A percentile compares a stretch with the other conserved stretches of the same genome.
Conservation (phyloP, 441 rosid species). For the Corymbia calophylla region DNA sequence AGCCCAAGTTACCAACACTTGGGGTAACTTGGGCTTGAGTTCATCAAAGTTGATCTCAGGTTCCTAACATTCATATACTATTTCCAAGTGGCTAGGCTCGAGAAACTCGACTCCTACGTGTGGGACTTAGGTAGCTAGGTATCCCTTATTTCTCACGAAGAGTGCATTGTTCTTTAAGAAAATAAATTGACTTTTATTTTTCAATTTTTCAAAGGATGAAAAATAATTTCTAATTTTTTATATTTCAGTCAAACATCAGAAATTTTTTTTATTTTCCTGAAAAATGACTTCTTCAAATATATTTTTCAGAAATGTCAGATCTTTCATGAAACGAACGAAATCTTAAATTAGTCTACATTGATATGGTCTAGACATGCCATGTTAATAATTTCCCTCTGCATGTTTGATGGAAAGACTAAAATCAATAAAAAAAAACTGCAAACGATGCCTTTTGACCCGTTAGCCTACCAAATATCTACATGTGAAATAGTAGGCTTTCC, state of each 20-base stretch:
- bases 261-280: neutral
- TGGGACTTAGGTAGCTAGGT: fast-evolving
- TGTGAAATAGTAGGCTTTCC: neutral
- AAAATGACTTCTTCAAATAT: neutral
- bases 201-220: neutral
- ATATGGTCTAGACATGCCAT: neutral
- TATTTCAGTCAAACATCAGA: fast-evolving
- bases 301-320: neutral
- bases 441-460: neutral
- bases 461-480: neutral
- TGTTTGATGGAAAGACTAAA: neutral
- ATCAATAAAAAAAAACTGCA: neutral
- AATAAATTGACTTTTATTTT: neutral
- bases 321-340: neutral
- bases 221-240: fast-evolving
- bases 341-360: neutral
- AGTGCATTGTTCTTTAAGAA: neutral
- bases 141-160: neutral
- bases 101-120: fast-evolving
- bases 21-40: fast-evolving
- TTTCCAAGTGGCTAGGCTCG: neutral
- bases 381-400: neutral
- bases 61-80: fast-evolving
- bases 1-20: neutral
- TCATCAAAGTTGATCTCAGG: fast-evolving